A percentile compares a stretch with the other conserved stretches of the same genome.
phyloP scores from a whole-genome alignment of 192 early-diverging fungal genomes.

The Borealophlyctis nickersoniae region DNA sequence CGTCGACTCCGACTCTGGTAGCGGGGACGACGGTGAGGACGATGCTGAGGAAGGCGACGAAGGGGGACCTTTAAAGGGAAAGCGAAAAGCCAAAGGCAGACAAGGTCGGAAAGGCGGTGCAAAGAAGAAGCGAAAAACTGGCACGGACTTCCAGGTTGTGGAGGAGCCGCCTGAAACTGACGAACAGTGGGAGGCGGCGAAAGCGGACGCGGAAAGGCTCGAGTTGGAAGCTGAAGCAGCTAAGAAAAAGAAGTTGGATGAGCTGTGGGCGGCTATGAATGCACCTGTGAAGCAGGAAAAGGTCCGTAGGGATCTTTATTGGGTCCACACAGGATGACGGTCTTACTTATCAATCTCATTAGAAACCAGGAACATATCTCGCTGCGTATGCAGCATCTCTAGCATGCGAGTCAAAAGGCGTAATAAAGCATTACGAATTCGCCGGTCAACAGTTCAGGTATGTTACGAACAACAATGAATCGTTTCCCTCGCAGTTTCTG shows the following conservation, averaged over 20 bases:
- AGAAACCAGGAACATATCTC: background rate
- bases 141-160: too few species aligned
- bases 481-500: background rate
- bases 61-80: background rate
- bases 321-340: too few species aligned
- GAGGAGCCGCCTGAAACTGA: too few species aligned
- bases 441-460: background rate
- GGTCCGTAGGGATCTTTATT: background rate
- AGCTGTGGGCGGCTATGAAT: slow-evolving; percentile 60
- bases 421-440: background rate
- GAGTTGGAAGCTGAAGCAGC: slow-evolving; percentile 7
- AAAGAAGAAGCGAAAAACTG: slow-evolving; percentile 5
- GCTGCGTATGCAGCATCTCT: slow-evolving; percentile 1
- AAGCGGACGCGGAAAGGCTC: background rate
- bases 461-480: background rate
- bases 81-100: background rate
- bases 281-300: background rate
- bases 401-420: background rate
- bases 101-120: background rate
- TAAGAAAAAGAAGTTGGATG: slow-evolving; percentile 44
- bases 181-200: background rate
- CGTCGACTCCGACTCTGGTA: background rate
- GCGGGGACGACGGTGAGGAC: background rate
- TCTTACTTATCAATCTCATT: too few species aligned
- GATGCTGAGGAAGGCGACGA: background rate